Evolutionary conservation across 345 rosid genomes (phyloP).

Genomic region (Eucalyptus microcorys): DNA sequence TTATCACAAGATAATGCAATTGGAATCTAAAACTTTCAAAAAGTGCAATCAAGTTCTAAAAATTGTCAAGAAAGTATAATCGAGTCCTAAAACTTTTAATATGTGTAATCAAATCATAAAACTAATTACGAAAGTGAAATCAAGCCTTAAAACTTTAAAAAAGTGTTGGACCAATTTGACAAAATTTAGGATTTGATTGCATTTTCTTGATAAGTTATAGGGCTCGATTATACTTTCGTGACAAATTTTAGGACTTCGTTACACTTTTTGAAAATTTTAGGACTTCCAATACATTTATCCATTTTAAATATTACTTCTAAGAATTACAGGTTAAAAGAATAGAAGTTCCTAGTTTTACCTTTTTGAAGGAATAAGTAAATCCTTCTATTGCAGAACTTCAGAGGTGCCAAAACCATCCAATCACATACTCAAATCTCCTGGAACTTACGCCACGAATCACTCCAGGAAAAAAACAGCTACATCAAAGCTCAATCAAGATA

Average conservation of each 20-base stretch:
- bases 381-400: not conserved
- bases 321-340: not conserved
- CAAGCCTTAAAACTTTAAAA: not conserved
- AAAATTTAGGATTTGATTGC: too few species aligned
- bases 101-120: not conserved
- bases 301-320: not conserved
- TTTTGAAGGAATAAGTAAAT: not conserved
- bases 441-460: not conserved
- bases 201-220: not conserved
- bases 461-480: not conserved
- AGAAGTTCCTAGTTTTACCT: not conserved
- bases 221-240: too few species aligned
- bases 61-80: too few species aligned
- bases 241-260: too few species aligned
- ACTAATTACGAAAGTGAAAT: too few species aligned
- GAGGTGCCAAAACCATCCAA: not conserved
- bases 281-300: not conserved
- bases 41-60: too few species aligned
- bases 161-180: too few species aligned
- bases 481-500: not conserved
- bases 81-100: too few species aligned
- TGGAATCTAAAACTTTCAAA: too few species aligned
- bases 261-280: too few species aligned
- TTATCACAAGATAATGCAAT: not conserved
- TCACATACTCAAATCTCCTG: not conserved